phyloP scores from a whole-genome alignment of 495 filamentous ascomycete species.

The Chaetomium fimeti region DNA sequence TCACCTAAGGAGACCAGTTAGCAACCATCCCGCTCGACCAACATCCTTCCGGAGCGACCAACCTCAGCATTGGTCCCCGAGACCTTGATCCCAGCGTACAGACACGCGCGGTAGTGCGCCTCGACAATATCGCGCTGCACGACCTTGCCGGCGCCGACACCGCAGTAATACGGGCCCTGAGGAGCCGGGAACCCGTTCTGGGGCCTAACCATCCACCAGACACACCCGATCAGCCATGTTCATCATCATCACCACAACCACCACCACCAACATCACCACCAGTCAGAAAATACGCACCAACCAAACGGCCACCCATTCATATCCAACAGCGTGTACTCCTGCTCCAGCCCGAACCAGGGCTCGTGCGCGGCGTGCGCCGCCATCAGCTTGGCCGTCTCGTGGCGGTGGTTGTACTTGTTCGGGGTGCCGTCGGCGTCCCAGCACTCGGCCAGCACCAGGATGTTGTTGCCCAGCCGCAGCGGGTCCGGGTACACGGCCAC shows the following conservation, averaged over 20 bases:
- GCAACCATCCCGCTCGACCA: not conserved
- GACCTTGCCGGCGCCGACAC: constrained; percentile 95
- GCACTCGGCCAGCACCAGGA: constrained; percentile 95
- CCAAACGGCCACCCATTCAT: constrained; percentile 83
- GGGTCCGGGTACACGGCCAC: constrained; percentile 72
- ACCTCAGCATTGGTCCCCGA: constrained; percentile 99
- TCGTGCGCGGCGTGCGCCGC: constrained; percentile 75
- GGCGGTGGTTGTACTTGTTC: constrained; percentile 98
- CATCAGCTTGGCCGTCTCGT: constrained; percentile 67
- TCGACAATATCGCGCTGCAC: constrained; percentile 98
- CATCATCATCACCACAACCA: not conserved
- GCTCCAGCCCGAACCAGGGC: constrained; percentile 98
- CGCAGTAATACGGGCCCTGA: constrained; percentile 99
- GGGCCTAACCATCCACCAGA: constrained; percentile 18
- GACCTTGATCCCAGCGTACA: constrained; percentile 88
- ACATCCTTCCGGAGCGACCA: constrained; percentile 33
- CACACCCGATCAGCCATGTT: too few relatives aligned
- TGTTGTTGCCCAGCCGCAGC: constrained; percentile 78
- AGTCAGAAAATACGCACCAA: constrained; percentile 61
- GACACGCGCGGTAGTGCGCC: constrained; percentile 96
- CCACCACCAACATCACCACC: not conserved
- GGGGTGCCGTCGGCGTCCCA: constrained; percentile 94
- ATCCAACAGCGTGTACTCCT: constrained; percentile 74
- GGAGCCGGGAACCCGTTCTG: constrained; percentile 85
- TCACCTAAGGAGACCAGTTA: constrained; percentile 12